Conservation (phyloP, 768 basidiomycete species). For the Phylloporus sp. region DNA sequence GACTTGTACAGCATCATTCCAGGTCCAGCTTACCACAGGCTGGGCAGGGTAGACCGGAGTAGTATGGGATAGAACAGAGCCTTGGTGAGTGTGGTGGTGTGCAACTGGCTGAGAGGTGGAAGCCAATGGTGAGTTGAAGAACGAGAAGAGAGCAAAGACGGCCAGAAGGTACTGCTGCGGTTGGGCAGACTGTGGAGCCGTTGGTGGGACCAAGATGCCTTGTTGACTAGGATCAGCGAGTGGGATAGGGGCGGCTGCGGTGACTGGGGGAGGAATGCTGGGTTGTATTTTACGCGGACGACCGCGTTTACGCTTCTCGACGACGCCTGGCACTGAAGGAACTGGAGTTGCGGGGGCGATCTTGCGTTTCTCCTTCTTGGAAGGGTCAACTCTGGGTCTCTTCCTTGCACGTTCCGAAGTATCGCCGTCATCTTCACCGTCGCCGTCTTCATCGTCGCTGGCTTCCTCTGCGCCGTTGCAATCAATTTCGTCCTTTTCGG, state of each 20-base stretch:
- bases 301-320: constrained; percentile 82
- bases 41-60: constrained; percentile 19
- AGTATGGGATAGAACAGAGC: constrained; percentile 48
- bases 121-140: constrained; percentile 73
- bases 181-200: constrained; percentile 12
- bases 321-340: constrained; percentile 29
- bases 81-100: constrained; percentile 49
- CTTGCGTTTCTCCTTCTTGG: constrained; percentile 41
- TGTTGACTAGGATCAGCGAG: constrained; percentile 15
- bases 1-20: constrained; percentile 52
- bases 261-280: constrained; percentile 35
- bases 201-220: constrained; percentile 10
- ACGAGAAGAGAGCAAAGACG: constrained; percentile 78
- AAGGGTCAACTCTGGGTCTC: constrained; percentile 46
- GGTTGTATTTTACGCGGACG: constrained; percentile 69
- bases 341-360: constrained; percentile 29
- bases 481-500: constrained; percentile 70
- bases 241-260: constrained; percentile 21
- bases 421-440: constrained; percentile 39
- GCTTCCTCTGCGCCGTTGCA: constrained; percentile 36
- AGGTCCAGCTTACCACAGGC: constrained; percentile 34
- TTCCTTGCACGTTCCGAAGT: constrained; percentile 54
- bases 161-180: constrained; percentile 71
- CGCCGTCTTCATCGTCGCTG: constrained; percentile 41
- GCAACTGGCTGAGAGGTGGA: constrained; percentile 32